Conservation (phyloP, 352 stramenopile species). For the Phytophthora capsici region DNA sequence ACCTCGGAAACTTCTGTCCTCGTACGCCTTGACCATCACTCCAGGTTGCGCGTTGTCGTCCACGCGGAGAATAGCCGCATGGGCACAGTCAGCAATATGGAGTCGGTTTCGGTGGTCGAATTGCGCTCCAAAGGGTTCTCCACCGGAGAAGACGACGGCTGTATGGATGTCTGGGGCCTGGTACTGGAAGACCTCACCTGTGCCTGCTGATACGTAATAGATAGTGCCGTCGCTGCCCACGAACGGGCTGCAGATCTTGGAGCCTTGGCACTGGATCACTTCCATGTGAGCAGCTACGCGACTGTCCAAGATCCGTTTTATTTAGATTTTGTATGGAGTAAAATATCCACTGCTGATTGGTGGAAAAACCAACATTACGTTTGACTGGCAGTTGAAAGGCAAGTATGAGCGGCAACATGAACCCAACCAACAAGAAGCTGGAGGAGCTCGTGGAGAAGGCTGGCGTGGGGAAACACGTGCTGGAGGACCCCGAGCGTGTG, state of each 20-base stretch:
- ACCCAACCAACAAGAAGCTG: conserved; percentile 73
- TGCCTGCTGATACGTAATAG: conserved; percentile 78
- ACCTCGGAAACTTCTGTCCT: conserved; percentile 76
- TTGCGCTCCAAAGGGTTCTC: conserved; percentile 68
- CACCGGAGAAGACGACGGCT: conserved; percentile 66
- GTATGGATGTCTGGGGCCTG: conserved; percentile 54
- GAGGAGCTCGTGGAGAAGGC: conserved; percentile 82
- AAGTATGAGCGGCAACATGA: conserved; percentile 57
- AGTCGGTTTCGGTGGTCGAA: conserved; percentile 69
- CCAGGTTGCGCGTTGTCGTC: conserved; percentile 65
- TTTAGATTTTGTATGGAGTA: conserved; percentile 3
- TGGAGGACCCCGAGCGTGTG: conserved; percentile 65
- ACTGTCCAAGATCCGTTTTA: conserved; percentile 28
- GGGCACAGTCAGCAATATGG: conserved; percentile 75
- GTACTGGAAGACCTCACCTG: conserved; percentile 70
- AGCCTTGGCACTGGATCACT: conserved; percentile 61
- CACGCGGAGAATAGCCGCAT: conserved; percentile 74
- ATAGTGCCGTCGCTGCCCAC: conserved; percentile 40
- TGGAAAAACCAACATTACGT: background rate
- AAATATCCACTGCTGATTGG: background rate
- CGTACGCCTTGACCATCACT: conserved; percentile 85
- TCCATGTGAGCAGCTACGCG: conserved; percentile 29
- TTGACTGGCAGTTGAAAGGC: conserved; percentile 18
- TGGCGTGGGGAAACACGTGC: conserved; percentile 68
- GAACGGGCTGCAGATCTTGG: conserved; percentile 84